Percentiles rank a stretch among this genome's conserved stretches.
Conservation (phyloP, 306 rosid genomes). For the Lupinus albus region DNA sequence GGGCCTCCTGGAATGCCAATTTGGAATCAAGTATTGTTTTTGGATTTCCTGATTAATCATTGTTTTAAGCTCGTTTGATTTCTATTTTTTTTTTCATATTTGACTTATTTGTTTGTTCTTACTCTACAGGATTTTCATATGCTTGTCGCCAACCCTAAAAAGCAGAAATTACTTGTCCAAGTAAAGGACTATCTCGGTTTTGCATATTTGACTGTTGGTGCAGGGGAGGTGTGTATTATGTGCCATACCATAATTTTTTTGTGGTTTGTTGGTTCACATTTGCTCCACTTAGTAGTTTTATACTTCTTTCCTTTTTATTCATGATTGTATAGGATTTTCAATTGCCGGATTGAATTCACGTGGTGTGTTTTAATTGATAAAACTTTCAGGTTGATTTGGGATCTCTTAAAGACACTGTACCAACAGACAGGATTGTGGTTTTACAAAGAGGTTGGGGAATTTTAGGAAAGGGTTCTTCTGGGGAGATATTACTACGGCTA, state of each 20-base stretch:
- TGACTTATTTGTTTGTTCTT: conserved; percentile 31
- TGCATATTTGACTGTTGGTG: conserved; percentile 70
- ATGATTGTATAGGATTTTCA: not conserved
- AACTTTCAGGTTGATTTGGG: conserved; percentile 78
- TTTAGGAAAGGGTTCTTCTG: conserved; percentile 71
- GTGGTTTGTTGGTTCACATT: conserved; percentile 3
- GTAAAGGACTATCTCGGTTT: conserved; percentile 94
- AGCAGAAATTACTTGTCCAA: conserved; percentile 74
- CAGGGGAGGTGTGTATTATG: conserved; percentile 73
- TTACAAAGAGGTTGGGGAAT: conserved; percentile 83
- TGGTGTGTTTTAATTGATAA: conserved; percentile 31
- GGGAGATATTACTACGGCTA: conserved; percentile 88
- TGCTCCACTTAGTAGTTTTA: conserved; percentile 21
- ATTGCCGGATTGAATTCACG: conserved; percentile 1
- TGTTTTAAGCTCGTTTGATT: conserved; percentile 2
- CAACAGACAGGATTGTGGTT: conserved; percentile 88
- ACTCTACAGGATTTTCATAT: conserved; percentile 84
- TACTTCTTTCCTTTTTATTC: conserved; percentile 9
- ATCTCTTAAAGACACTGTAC: conserved; percentile 94
- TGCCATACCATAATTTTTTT: conserved; percentile 4
- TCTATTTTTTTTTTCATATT: not conserved
- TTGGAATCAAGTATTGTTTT: conserved; percentile 89
- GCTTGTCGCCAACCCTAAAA: conserved; percentile 88
- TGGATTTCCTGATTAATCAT: conserved; percentile 29
- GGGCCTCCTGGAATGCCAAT: conserved; percentile 99